Conservation (phyloP, 331 rosid genomes). For the Quercus phellos region DNA sequence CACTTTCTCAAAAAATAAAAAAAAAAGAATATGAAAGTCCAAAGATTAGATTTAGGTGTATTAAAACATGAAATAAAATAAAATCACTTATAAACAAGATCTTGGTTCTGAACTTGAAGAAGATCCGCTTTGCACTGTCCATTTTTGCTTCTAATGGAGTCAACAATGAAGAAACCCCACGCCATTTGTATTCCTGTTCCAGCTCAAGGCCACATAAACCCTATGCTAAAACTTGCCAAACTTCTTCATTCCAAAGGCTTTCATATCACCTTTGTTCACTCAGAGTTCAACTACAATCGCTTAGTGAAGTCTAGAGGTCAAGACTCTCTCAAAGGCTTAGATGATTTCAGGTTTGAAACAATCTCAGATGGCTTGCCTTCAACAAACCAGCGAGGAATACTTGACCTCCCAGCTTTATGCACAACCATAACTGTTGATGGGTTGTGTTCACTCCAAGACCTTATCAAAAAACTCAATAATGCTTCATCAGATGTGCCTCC, state of each 20-base stretch:
- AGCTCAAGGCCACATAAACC: constrained; percentile 42
- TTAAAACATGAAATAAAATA: no score
- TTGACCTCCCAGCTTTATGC: constrained; percentile 22
- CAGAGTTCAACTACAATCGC: constrained; percentile 21
- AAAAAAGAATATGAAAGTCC: no score
- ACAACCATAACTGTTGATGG: constrained; percentile 8
- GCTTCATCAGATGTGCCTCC: constrained; percentile 22
- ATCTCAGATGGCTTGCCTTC: constrained; percentile 36
- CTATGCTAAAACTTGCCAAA: constrained; percentile 36
- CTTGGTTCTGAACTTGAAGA: no score
- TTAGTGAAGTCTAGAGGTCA: constrained; percentile 14
- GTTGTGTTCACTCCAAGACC: constrained; percentile 23
- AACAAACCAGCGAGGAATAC: constrained; percentile 25
- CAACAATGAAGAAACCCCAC: constrained; percentile 8
- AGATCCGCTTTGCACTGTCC: no score
- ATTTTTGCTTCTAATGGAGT: no score
- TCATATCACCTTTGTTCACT: constrained; percentile 29
- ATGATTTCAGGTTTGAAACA: constrained; percentile 24
- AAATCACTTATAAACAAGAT: no score
- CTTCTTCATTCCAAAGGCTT: constrained; percentile 38
- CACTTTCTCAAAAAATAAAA: no score
- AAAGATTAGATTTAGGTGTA: no score
- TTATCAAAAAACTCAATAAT: constrained; percentile 15
- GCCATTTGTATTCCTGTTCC: constrained; percentile 36
- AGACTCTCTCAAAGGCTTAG: constrained; percentile 11